phyloP scores from a whole-genome alignment of 495 filamentous ascomycete species.

The Penicillium macrosclerotiorum region DNA sequence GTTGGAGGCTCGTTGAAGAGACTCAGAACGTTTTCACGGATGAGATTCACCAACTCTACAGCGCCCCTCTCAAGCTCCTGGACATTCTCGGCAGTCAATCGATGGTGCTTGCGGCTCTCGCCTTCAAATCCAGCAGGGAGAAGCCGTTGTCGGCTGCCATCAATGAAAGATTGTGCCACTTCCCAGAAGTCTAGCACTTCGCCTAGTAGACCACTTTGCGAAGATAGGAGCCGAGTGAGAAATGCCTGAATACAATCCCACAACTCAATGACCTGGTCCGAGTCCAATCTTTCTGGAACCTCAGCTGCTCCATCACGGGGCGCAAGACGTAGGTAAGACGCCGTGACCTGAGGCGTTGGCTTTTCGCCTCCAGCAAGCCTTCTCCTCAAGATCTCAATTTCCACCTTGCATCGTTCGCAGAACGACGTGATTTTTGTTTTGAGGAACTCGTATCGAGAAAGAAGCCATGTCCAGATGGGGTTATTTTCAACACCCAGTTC shows the following conservation, averaged over 20 bases:
- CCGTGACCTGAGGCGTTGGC: slow-evolving; percentile 64
- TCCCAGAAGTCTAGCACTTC: slow-evolving; percentile 95
- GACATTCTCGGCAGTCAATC: slow-evolving; percentile 68
- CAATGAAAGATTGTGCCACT: slow-evolving; percentile 83
- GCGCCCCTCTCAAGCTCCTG: slow-evolving; percentile 72
- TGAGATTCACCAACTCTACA: slow-evolving; percentile 73
- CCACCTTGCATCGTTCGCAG: slow-evolving; percentile 78
- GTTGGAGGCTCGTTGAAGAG: slow-evolving; percentile 90
- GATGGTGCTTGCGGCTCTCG: slow-evolving; percentile 78
- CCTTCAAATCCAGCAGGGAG: slow-evolving; percentile 84
- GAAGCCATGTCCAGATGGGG: slow-evolving; percentile 92
- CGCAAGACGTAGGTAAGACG: slow-evolving; percentile 69
- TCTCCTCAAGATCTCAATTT: slow-evolving; percentile 86
- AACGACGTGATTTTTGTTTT: slow-evolving; percentile 76
- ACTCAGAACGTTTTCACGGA: slow-evolving; percentile 71
- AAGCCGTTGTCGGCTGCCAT: slow-evolving; percentile 75
- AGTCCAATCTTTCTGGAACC: slow-evolving; percentile 61
- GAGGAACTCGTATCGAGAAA: slow-evolving; percentile 82
- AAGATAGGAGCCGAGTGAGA: slow-evolving; percentile 65
- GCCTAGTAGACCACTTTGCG: slow-evolving; percentile 73
- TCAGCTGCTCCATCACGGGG: slow-evolving; percentile 58
- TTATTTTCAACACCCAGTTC: slow-evolving; percentile 94
- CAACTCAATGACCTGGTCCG: slow-evolving; percentile 73
- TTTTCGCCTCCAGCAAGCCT: slow-evolving; percentile 71
- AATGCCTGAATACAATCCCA: slow-evolving; percentile 82